Base-by-base conservation (phyloP, 2,329 filamentous ascomycete species). In the Didymella segeticola region DNA sequence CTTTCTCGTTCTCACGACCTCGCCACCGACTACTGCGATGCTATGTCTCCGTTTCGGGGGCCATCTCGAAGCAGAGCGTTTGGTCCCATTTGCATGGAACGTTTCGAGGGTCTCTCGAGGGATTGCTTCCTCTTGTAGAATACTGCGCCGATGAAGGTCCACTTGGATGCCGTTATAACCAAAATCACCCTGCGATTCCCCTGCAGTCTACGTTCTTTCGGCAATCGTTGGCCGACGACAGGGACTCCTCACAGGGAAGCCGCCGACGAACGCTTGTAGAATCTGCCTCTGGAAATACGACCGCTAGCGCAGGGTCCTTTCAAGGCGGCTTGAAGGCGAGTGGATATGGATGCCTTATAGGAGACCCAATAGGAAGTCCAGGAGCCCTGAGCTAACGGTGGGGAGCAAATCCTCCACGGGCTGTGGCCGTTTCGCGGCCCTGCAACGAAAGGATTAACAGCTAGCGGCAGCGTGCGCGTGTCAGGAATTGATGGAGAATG, bases 81-180 rank as follows among this genome's bases (percentile, higher is more conserved):
- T 39, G 27, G 15, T 25, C 31, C 25, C 30, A 20, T 43, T 38
- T 26, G 30, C 12, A 22, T 29, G 23, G 52, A 42, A 49, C 23
- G 42, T 25, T 43, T 50, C 29, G 52, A 47, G 46, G 52, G 41
- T 47, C 41, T 42, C 23, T 50, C 22, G 47, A 37, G 47, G 47
- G 25, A 25, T 37, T 50, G 42, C 42, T 47, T 50, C 43, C 53
- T 38, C 10, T 56, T 56, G 42, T 47, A 51, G 53, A 29, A 50
- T 43, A 27, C 36, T 50, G 25, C 47, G 42, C 53, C 53, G 51
- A 15, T 34, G 11, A 12, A 31, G 47, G 29, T 55, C 52, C 52
- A 55, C 52, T 46, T 26, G 29, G 31, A 37, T 29, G 39, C 38
- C 43, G 51, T 15, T 43, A 25, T 23, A 30, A 14, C 31, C 34